phyloP scores from a whole-genome alignment of 2,329 filamentous ascomycete genomes.

The Fusarium floridanum region DNA sequence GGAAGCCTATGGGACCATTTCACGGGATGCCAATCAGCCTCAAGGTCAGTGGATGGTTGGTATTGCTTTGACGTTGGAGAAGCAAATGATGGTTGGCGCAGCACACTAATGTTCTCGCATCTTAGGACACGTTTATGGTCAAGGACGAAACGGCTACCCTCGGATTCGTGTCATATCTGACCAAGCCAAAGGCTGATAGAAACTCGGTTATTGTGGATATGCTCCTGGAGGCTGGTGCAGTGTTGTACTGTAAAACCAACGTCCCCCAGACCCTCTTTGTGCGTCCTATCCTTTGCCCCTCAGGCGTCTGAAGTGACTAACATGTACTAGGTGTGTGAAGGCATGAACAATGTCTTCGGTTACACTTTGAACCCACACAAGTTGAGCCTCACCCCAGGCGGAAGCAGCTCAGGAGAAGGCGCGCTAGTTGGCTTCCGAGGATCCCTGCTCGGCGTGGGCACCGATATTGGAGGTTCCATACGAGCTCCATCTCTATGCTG shows the following conservation, averaged over 20 bases:
- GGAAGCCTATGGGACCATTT: neutral
- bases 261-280: neutral
- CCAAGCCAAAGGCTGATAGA: neutral
- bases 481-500: neutral
- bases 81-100: too few relatives aligned
- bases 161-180: neutral
- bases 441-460: neutral
- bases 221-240: neutral
- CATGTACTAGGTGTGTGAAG: neutral
- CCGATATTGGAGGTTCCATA: neutral
- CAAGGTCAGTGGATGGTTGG: neutral
- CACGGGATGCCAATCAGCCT: neutral
- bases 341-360: neutral
- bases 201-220: neutral
- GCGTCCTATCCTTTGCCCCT: neutral
- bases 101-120: neutral
- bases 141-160: neutral
- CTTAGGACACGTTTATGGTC: neutral
- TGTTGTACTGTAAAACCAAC: neutral
- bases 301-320: neutral
- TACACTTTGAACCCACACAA: neutral
- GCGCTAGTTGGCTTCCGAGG: neutral
- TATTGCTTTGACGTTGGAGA: neutral
- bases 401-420: constrained; percentile 3
- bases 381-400: neutral